Evolutionary conservation across 163 green algal genomes (phyloP), one percentile per base, ranked within the genome.

Genomic region (Botryococcus braunii): DNA sequence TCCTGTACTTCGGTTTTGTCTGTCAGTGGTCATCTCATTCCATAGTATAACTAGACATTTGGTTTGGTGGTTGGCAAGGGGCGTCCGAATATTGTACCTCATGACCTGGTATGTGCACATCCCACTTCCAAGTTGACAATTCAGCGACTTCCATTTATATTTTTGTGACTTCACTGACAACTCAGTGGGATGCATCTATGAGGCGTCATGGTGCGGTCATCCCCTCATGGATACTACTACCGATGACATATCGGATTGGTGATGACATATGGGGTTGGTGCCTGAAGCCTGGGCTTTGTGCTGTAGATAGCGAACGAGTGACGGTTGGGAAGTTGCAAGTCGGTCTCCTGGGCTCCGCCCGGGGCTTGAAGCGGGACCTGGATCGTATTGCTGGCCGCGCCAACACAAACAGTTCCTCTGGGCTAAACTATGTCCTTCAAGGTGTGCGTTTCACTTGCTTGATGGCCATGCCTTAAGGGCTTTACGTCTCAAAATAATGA

Each of bases 301-400:
- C 43, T 52, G 64, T 49, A 70, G 62, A 46, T 32, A 49, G 35
- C 21, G 34, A 65, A 39, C 17, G 34, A 4, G 48, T 70, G 25
- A 50, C 74, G 9, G 82, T 91, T 57, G 71, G 66, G 17, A 83
- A 78, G 63, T 47, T 94, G 65, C 86, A 96, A 78, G 86, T 98
- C 25, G 92, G 90, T 17, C 74, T 98, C 50, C 85, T 97, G 72
- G 90, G 88, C 13, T 81, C 82, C 56, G 90, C 92, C 29, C 77
- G 86, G 21, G 62, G 79, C 47, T 85, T 96, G 60, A 89, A 98
- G 79, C 61, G 60, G 8, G 83, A 97, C 57, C 74, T 98, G 57
- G 89, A 97, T 31, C 69, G 80, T 23, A 91, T 97, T 40, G 85
- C 87, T 3, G 70, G 77, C 21, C 49, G 82, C 4, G 88, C 91